Evolutionary conservation across 192 early-diverging fungal genomes (phyloP).

Genomic region (Linnemannia hyalina): DNA sequence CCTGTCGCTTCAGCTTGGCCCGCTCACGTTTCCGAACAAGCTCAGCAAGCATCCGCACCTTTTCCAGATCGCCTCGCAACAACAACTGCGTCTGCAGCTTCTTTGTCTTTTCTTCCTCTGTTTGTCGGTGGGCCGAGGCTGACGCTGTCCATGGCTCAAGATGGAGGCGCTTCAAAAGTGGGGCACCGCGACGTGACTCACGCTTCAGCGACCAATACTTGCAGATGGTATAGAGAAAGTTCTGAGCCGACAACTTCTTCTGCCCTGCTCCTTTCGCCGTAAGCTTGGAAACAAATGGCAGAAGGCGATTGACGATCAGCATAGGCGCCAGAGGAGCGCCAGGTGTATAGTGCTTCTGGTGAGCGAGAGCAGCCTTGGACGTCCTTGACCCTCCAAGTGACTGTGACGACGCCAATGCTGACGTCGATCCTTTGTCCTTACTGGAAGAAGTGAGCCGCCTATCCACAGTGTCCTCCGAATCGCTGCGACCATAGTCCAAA

Average conservation of each 20-base stretch:
- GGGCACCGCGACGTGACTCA: constrained; percentile 89
- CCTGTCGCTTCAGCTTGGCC: constrained; percentile 72
- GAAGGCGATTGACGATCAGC: constrained; percentile 68
- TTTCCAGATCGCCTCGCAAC: constrained; percentile 87
- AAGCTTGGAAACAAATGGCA: constrained; percentile 58
- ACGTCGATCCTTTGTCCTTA: constrained; percentile 30
- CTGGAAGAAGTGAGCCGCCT: constrained; percentile 1
- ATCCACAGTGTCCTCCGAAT: constrained; percentile 30
- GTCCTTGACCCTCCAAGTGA: constrained; percentile 53
- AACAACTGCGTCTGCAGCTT: constrained; percentile 66
- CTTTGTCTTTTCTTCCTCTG: constrained; percentile 81
- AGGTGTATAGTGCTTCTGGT: constrained; percentile 72
- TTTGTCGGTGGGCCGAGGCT: constrained; percentile 78
- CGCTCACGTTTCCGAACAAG: constrained; percentile 81
- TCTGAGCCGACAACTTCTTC: constrained; percentile 66
- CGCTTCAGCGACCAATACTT: constrained; percentile 98
- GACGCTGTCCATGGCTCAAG: constrained; percentile 97
- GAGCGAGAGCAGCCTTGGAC: constrained; percentile 69
- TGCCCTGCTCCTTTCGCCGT: constrained; percentile 49
- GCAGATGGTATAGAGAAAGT: constrained; percentile 73
- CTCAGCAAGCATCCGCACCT: constrained; percentile 86
- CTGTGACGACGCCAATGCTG: constrained; percentile 1
- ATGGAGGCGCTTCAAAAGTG: constrained; percentile 94
- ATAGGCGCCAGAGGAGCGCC: constrained; percentile 74
- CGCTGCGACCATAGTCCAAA: constrained; percentile 55